Evolutionary conservation across 75 land plant species (phyloP).

Genomic region (Picea sitchensis): DNA sequence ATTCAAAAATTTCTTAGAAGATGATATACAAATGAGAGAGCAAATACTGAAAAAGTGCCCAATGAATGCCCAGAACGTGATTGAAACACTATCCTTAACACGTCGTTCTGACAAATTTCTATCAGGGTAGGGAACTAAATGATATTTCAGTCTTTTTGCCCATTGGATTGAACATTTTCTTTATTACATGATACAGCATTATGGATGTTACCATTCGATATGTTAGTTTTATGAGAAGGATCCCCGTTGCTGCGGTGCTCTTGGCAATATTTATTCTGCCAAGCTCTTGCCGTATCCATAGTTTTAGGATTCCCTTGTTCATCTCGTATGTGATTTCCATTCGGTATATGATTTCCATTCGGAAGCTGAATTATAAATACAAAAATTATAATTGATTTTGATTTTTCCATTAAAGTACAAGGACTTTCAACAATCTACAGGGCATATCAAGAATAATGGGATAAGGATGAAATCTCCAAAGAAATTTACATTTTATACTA

Average conservation of each 20-base stretch:
- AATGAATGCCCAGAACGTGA: too few species aligned
- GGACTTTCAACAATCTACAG: not conserved
- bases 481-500: too few species aligned
- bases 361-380: slow-evolving; percentile 3
- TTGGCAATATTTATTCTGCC: slow-evolving; percentile 11
- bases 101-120: too few species aligned
- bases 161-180: not conserved
- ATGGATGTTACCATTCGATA: slow-evolving; percentile 3
- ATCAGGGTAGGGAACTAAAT: not conserved
- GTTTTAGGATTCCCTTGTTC: slow-evolving; percentile 5
- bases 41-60: too few species aligned
- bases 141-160: not conserved
- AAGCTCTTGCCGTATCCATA: slow-evolving; percentile 6
- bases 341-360: not conserved
- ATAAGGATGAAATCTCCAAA: too few species aligned
- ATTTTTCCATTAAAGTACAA: not conserved
- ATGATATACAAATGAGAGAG: too few species aligned
- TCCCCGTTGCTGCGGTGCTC: not conserved
- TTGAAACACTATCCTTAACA: too few species aligned
- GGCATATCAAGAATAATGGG: not conserved
- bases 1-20: too few species aligned
- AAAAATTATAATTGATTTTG: not conserved
- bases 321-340: slow-evolving; percentile 1
- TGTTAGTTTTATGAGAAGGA: not conserved
- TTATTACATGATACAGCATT: not conserved